Evolutionary conservation across 202 grass and related monocot species (phyloP).

Genomic region (Zizania palustris): DNA sequence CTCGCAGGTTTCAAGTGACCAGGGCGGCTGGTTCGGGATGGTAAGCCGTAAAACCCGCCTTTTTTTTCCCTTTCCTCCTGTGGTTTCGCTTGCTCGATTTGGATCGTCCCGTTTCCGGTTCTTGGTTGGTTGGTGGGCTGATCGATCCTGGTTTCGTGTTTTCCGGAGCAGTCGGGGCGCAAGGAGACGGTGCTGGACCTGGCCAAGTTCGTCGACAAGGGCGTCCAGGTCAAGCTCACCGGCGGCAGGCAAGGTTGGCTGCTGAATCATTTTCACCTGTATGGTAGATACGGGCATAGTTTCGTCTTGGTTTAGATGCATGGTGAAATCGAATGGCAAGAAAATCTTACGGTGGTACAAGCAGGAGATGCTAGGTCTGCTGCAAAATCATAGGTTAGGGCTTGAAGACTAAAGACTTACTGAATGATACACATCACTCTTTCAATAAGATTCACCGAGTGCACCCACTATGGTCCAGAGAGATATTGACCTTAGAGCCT

Average conservation of each 20-base stretch:
- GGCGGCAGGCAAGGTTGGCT: slow-evolving; percentile 58
- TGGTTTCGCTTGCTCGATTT: neutral
- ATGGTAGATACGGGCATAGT: neutral
- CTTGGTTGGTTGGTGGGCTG: neutral
- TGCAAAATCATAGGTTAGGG: neutral
- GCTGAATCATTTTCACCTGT: neutral
- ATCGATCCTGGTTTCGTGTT: neutral
- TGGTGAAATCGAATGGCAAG: neutral
- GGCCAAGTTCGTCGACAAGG: slow-evolving; percentile 74
- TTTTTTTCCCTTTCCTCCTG: neutral
- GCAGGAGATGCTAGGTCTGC: neutral
- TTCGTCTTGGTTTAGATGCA: neutral
- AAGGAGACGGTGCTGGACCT: slow-evolving; percentile 80
- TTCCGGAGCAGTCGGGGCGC: slow-evolving; percentile 56
- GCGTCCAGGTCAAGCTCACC: slow-evolving; percentile 73
- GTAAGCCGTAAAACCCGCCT: neutral
- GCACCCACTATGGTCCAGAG: no score
- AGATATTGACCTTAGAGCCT: no score
- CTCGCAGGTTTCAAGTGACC: neutral
- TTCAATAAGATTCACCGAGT: no score
- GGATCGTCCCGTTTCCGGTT: neutral
- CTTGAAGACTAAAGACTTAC: no score
- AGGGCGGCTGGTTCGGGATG: slow-evolving; percentile 10
- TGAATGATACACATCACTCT: no score
- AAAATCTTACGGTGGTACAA: neutral